Evolutionary conservation across 345 rosid species (phyloP).

Genomic region (Iberis pinnata): DNA sequence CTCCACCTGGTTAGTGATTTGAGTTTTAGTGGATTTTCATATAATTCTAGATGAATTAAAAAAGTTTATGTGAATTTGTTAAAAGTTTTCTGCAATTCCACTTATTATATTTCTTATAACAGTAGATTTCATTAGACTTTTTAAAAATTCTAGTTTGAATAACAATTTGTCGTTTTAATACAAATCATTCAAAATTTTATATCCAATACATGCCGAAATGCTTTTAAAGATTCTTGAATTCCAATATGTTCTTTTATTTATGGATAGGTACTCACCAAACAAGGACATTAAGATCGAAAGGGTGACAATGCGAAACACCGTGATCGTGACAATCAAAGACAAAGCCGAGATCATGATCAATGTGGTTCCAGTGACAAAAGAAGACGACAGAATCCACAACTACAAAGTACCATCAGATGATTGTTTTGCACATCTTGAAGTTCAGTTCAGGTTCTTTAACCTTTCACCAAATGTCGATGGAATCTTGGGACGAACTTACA

Average conservation of each 20-base stretch:
- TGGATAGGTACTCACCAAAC: slow-evolving; percentile 31
- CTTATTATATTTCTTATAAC: too few relatives aligned
- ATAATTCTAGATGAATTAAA: neutral
- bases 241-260: too few relatives aligned
- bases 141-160: too few relatives aligned
- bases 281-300: slow-evolving; percentile 51
- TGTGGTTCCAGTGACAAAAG: slow-evolving; percentile 62
- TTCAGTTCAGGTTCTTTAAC: slow-evolving; percentile 51
- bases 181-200: neutral
- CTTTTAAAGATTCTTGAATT: too few relatives aligned
- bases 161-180: neutral
- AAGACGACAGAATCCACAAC: slow-evolving; percentile 55
- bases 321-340: slow-evolving; percentile 35
- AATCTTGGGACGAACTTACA: slow-evolving; percentile 57
- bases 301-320: slow-evolving; percentile 46
- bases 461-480: slow-evolving; percentile 57
- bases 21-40: too few relatives aligned
- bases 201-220: too few relatives aligned
- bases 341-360: slow-evolving; percentile 48
- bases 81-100: too few relatives aligned
- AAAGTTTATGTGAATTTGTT: too few relatives aligned
- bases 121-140: too few relatives aligned
- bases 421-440: slow-evolving; percentile 63
- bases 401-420: slow-evolving; percentile 51
- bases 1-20: slow-evolving; percentile 35